These are phyloP conservation scores for Aegilops speltoides DNA, from an alignment of 176 grass and related monocot species.

Conservation along the genomic window DNA sequence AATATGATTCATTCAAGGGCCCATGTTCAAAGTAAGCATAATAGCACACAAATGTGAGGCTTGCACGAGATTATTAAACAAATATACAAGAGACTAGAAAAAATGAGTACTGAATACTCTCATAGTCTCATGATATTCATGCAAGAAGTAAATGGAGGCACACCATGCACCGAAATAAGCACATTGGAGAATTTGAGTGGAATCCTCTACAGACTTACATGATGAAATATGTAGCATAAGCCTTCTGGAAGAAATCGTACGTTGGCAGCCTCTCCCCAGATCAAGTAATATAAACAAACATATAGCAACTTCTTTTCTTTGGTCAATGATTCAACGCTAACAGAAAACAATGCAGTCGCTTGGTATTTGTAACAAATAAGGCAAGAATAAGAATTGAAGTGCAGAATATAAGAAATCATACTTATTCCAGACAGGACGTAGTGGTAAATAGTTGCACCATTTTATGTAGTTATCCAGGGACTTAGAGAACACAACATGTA, in stretches of 20 bases:
- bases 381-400: conserved; percentile 10
- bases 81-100: not conserved
- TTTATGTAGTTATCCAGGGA: conserved; percentile 94
- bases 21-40: not conserved
- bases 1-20: not conserved
- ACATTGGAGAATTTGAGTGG: not conserved
- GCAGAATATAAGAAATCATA: conserved; percentile 37
- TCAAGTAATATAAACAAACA: conserved; percentile 87
- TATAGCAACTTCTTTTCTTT: conserved; percentile 95
- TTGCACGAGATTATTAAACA: not conserved
- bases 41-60: not conserved
- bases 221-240: conserved; percentile 96
- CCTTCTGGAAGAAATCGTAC: conserved; percentile 89
- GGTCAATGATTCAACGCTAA: conserved; percentile 59
- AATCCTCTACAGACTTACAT: conserved; percentile 62
- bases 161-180: conserved; percentile 11
- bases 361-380: conserved; percentile 24
- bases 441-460: conserved; percentile 88
- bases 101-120: not conserved
- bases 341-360: conserved; percentile 31
- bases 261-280: conserved; percentile 98
- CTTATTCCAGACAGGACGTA: conserved; percentile 68
- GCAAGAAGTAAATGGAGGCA: conserved; percentile 20
- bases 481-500: conserved; percentile 69
- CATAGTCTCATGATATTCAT: not conserved